Evolutionary conservation across 768 basidiomycete genomes (phyloP), one percentile per base, ranked within the genome.

Genomic region (Rhizopogon sp.): DNA sequence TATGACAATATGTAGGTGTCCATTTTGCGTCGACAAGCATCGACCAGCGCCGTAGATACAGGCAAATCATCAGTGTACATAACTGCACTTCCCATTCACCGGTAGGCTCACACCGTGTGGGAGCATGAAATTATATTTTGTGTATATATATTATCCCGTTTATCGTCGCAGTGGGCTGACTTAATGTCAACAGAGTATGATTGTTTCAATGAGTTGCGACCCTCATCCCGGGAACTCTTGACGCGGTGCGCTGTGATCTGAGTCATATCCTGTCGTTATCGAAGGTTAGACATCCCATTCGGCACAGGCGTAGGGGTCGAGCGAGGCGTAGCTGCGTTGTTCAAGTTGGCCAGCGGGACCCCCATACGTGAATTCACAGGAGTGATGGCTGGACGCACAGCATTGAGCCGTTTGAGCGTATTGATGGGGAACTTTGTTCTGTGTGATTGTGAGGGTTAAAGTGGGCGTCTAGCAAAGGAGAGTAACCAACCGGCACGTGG

Each of bases 391-490:
- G 79, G 77, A 46, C 79, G 77, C 1, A 79, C 78, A 35, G 85
- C 81, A 58, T 87, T 88, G 45, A 93, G 78, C 13, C 92, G 85
- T 68, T 89, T 87, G 8, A 96, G 80, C 2, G 91, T 91, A 66
- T 95, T 93, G 69, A 94, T 85, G 4, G 94, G 94, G 77, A 98
- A 98, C 68, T 94, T 94, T 25, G 94, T 95, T 61, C 92, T 95
- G 68, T 53, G 42, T 40, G 49, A 33, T 35, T 25, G 35, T 3
- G 39, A 33, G 45, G 37, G 44, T 9, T 44, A 42, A 25, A 46
- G 53, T 54, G 20, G 43, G 40, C 33, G 39, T 14, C 14, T 25
- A 25, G 42, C 57, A 58, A 39, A 55, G 45, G 31, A 56, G 39
- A 39, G 47, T 52, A 43, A 74, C 90, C 63, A 65, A 88, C 93